Conservation (phyloP, 768 basidiomycete species). For the Tylopilus intermedius region DNA sequence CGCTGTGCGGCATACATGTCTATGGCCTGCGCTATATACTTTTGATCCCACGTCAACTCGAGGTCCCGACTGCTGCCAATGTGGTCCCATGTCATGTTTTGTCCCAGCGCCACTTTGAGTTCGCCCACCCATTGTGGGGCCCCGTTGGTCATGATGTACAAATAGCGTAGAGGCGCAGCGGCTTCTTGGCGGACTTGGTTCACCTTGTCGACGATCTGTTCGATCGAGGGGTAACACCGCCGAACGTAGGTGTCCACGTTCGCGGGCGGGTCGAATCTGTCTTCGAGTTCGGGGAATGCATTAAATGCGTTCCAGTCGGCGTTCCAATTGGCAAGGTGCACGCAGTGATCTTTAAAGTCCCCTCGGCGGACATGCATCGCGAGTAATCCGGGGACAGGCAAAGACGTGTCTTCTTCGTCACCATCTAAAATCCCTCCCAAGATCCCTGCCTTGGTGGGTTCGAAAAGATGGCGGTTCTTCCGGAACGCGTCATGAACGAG, state of each 20-base stretch:
- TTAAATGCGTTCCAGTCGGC: slow-evolving; percentile 44
- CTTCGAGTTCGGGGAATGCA: slow-evolving; percentile 37
- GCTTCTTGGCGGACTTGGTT: slow-evolving; percentile 28
- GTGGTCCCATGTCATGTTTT: too few relatives aligned
- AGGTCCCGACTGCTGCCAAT: too few relatives aligned
- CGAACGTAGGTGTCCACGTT: slow-evolving; percentile 25
- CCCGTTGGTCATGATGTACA: slow-evolving; percentile 51
- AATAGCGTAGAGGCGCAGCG: slow-evolving; percentile 25
- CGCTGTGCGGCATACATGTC: too few relatives aligned
- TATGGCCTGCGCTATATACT: too few relatives aligned
- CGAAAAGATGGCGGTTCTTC: slow-evolving; percentile 29
- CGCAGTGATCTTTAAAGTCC: slow-evolving; percentile 45
- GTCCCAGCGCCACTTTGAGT: too few relatives aligned
- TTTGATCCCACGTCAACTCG: too few relatives aligned
- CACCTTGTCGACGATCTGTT: slow-evolving; percentile 39
- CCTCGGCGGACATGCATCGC: slow-evolving; percentile 51
- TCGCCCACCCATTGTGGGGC: slow-evolving; percentile 31
- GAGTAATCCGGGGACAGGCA: slow-evolving; percentile 37
- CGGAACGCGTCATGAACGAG: slow-evolving; percentile 31
- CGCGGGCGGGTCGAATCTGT: slow-evolving; percentile 33
- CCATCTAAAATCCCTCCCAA: neutral
- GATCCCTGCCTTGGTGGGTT: neutral
- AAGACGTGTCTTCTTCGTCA: slow-evolving; percentile 1
- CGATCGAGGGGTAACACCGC: slow-evolving; percentile 42
- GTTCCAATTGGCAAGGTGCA: slow-evolving; percentile 31